Evolutionary conservation across 139 green algal genomes (phyloP), one percentile per base, ranked within the genome.

Genomic region (Mesostigma viride): DNA sequence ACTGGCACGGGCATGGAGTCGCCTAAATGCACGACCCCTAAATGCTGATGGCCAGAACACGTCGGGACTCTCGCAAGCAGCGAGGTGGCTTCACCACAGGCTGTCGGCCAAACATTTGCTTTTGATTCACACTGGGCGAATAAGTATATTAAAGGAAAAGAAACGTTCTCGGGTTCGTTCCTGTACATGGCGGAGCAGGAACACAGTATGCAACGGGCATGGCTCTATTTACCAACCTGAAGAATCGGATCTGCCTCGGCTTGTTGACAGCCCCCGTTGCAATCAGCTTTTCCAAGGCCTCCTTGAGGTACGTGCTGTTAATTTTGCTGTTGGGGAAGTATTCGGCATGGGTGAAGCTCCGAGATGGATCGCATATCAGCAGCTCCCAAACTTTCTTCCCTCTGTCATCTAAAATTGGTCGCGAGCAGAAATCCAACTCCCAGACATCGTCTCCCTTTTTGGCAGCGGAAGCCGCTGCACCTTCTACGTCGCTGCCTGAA

Each of bases 321-420:
- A 99, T 96, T 64, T 90, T 90, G 79, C 90, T 97, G 81, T 96
- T 98, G 6, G 93, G 87, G 69, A 98, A 96, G 76, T 91, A 98
- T 69, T 91, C 76, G 3, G 89, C 80, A 67, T 94, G 89, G 76
- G 94, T 77, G 33, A 95, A 95, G 14, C 45, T 84, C 33, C 93
- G 75, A 35, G 87, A 72, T 0, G 86, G 70, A 69, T 90, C 82
- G 71, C 84, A 95, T 2, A 99, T 83, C 0, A 98, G 73, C 36
- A 99, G 88, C 84, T 99, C 91, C 92, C 92, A 98, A n/a, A 94
- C 79, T 65, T 96, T 96, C 82, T 99, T 99, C 46, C 88, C 88
- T 1, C 91, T 77, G 62, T 95, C 91, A 63, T 99, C 93, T 33
- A 97, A 60, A 32, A 99, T 80, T 3, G 93, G 93, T 3, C 93